Conservation (phyloP, 2,329 filamentous ascomycete species). For the Aspergillus proliferans region DNA sequence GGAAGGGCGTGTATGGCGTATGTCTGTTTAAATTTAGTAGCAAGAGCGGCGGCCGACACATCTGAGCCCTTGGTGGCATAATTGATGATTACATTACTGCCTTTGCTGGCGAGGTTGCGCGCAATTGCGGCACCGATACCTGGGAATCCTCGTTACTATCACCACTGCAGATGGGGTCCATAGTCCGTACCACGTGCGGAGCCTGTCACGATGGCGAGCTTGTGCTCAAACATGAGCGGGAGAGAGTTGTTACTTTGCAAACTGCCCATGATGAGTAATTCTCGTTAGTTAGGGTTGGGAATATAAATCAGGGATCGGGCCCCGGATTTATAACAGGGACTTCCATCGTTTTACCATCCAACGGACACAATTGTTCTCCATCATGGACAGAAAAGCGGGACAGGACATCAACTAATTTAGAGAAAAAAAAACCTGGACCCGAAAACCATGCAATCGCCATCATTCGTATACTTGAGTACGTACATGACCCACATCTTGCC, state of each 20-base stretch:
- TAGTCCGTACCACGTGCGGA: background rate
- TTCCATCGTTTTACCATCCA: background rate
- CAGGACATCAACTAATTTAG: background rate
- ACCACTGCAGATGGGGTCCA: background rate
- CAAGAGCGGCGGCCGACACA: too few relatives aligned
- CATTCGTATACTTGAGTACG: background rate
- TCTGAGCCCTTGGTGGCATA: too few relatives aligned
- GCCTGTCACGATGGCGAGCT: background rate
- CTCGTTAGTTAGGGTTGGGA: background rate
- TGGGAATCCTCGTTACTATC: background rate
- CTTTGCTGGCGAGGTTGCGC: too few relatives aligned
- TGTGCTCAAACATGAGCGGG: background rate
- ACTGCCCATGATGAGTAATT: background rate
- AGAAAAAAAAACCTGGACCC: background rate
- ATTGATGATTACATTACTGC: too few relatives aligned
- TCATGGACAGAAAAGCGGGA: background rate
- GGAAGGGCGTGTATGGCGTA: too few relatives aligned
- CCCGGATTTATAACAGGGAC: background rate
- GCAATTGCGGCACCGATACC: too few relatives aligned
- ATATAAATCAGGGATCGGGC: background rate
- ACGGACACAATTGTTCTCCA: background rate
- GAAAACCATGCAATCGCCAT: background rate
- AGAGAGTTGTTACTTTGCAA: background rate
- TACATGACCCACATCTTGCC: constrained; percentile 33
- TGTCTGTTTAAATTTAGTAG: too few relatives aligned